Conservation (phyloP, 1,139 yeast genomes). For the Martiniozyma asiatica region DNA sequence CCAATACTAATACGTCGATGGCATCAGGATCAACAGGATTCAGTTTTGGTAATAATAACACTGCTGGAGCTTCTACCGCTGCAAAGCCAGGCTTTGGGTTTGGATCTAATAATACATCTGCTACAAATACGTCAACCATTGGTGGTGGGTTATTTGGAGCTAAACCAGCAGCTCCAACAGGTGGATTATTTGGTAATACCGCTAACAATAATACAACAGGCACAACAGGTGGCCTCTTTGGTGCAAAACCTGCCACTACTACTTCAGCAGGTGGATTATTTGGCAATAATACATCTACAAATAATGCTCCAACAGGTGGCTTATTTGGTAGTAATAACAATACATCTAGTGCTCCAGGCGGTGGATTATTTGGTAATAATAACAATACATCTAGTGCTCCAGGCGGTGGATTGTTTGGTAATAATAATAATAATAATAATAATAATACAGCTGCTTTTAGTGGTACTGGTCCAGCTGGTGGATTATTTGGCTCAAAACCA, state of each 20-base stretch:
- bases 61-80: too few relatives aligned
- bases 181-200: constrained; percentile 17
- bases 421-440: constrained; percentile 12
- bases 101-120: constrained; percentile 5
- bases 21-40: constrained; percentile 10
- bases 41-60: constrained; percentile 5
- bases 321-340: constrained; percentile 9
- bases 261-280: constrained; percentile 23
- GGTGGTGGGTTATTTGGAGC: constrained; percentile 7
- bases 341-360: constrained; percentile 10
- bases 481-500: constrained; percentile 17
- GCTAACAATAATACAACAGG: constrained; percentile 3
- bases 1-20: constrained; percentile 7
- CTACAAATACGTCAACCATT: constrained; percentile 2
- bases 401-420: constrained; percentile 16
- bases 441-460: constrained; percentile 6
- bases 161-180: constrained; percentile 9
- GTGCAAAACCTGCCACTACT: constrained; percentile 9
- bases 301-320: constrained; percentile 6
- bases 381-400: too few relatives aligned
- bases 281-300: constrained; percentile 18
- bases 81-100: constrained; percentile 7
- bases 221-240: constrained; percentile 26
- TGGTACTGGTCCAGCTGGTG: constrained; percentile 12
- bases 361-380: constrained; percentile 26